phyloP scores from a whole-genome alignment of 2,329 filamentous ascomycete genomes.

The Arthrobotrys entomopaga region DNA sequence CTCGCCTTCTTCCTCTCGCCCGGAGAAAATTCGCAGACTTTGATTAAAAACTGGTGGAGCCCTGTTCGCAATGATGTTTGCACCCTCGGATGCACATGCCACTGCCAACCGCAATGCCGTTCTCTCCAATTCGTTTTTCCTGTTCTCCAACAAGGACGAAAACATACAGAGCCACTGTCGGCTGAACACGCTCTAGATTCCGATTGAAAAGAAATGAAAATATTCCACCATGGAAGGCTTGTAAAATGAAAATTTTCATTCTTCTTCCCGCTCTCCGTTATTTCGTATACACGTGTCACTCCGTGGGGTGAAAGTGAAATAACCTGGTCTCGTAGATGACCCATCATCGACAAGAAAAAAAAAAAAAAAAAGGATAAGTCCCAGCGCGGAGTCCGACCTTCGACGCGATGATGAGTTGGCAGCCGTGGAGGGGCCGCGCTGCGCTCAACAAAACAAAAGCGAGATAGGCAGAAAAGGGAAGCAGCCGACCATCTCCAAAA shows the following conservation, averaged over 20 bases:
- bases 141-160: constrained; percentile 5
- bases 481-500: constrained; percentile 13
- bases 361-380: constrained; percentile 13
- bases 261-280: constrained; percentile 3
- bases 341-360: constrained; percentile 30
- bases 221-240: constrained; percentile 19
- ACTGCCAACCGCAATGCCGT: constrained; percentile 3
- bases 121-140: background rate
- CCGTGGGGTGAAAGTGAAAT: constrained; percentile 44
- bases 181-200: constrained; percentile 31
- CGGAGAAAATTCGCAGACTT: constrained; percentile 48
- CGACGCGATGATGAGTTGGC: constrained; percentile 49
- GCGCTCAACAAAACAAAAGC: constrained; percentile 28
- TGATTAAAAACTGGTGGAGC: constrained; percentile 26
- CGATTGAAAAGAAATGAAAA: constrained; percentile 35
- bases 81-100: constrained; percentile 54
- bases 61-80: constrained; percentile 17
- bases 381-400: constrained; percentile 14
- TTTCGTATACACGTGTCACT: constrained; percentile 54
- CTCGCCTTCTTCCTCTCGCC: constrained; percentile 29
- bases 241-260: constrained; percentile 8
- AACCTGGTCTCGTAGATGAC: too few relatives aligned
- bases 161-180: constrained; percentile 17
- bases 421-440: constrained; percentile 31
- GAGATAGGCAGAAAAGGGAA: constrained; percentile 27